Percentiles rank a stretch among this genome's conserved stretches.
These are phyloP conservation scores for Rhododendron henanense DNA, from an alignment of 148 eudicot genomes.

Conservation along the genomic window DNA sequence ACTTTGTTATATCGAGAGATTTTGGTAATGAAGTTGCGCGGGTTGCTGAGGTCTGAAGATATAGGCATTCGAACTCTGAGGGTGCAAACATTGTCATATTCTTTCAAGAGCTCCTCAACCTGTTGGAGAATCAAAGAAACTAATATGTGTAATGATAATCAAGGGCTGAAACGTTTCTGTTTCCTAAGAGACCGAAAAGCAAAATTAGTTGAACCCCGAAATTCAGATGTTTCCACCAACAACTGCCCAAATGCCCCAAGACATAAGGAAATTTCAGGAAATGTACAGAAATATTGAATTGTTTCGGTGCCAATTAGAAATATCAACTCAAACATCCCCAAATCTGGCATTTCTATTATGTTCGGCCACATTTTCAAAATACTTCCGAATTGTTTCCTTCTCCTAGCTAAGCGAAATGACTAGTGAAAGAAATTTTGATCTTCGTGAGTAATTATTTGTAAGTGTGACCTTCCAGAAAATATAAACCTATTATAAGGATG, in stretches of 20 bases:
- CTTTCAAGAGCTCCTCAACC: conserved; percentile 55
- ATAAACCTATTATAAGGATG: not conserved
- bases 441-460: not conserved
- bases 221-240: not conserved
- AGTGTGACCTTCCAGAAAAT: not conserved
- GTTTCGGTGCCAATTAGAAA: not conserved
- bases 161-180: not conserved
- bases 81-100: conserved; percentile 57
- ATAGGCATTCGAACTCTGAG: conserved; percentile 60
- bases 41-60: conserved; percentile 56
- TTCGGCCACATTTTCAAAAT: not conserved
- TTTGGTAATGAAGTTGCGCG: conserved; percentile 55
- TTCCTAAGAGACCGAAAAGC: not conserved
- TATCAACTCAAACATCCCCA: not conserved
- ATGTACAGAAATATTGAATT: not conserved
- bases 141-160: not conserved
- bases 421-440: not conserved
- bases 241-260: not conserved
- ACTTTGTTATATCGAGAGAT: conserved; percentile 45
- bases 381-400: not conserved
- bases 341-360: not conserved
- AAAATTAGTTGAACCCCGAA: not conserved
- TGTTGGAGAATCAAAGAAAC: conserved; percentile 4
- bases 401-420: not conserved
- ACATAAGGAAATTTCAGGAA: not conserved